Base-by-base conservation (phyloP, 2,329 filamentous ascomycete genomes). In the Colletotrichum limetticola region DNA sequence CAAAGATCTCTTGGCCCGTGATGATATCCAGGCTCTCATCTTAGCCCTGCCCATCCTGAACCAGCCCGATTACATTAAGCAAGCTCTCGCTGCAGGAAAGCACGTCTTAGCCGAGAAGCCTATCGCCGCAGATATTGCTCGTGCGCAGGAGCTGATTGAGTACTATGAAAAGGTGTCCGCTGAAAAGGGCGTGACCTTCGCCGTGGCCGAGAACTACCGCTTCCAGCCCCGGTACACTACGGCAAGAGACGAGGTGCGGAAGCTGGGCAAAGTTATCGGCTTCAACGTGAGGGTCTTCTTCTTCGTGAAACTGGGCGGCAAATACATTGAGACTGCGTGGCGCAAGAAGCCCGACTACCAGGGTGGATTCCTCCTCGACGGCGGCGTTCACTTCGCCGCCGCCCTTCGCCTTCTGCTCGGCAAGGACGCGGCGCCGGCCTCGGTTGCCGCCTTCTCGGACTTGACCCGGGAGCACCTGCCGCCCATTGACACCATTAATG, bases 281-380 rank as follows among this genome's bases (percentile, higher is more conserved):
- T 84, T 84, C 66, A 82, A 84, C 19, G 80, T 87, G 5, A 82
- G 85, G 46, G 79, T 86, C 68, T 83, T 85, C 72, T 79, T 78
- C 2, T 81, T 85, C 72, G 84, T 91, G 0, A 78, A 82, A 67
- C 37, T 74, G 53, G 71, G 71, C 37, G 71, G 71, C 24, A 72
- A 74, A 52, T 74, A 74, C 68, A 74, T 74, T 14, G 71, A 74
- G 71, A 74, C 71, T 24, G 61, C 67, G n/a, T 74, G 93, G 94
- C 90, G 94, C 67, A 92, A 92, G 80, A 87, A 83, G 68, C 93
- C 93, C 1, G 85, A 88, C 65, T 89, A 94, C 79, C 93, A 95
- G 81, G 94, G 93, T 67, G 93, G 94, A 0, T 95, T 95, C 79
- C 80, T 95, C 67, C 88, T 95, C 2, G 93, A 95, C 78, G 92